Evolutionary conservation across 176 grass and related monocot genomes (phyloP).

Genomic region (Oryza rufipogon): DNA sequence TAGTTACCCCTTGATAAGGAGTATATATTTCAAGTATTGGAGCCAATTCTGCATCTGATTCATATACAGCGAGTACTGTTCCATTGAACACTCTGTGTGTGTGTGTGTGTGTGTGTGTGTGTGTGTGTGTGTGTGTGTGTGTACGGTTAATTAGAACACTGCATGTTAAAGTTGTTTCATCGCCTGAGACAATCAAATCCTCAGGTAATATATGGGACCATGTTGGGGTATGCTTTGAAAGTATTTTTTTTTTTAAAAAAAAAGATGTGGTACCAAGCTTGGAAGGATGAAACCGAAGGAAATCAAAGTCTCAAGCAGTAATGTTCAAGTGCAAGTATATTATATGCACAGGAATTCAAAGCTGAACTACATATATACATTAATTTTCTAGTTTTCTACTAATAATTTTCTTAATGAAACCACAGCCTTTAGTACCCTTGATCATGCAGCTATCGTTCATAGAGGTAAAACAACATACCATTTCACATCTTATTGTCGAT

Average conservation of each 20-base stretch:
- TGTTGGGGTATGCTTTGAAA: no score
- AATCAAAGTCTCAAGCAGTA: background rate
- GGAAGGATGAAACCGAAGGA: background rate
- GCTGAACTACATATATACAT: background rate
- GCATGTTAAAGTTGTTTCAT: no score
- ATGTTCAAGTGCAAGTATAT: background rate
- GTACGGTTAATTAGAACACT: no score
- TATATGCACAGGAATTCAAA: background rate
- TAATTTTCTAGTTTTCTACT: background rate
- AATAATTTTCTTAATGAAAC: background rate
- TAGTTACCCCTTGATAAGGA: background rate
- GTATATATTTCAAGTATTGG: no score
- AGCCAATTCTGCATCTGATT: no score
- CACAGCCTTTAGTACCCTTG: background rate
- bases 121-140: no score
- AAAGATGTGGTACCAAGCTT: background rate
- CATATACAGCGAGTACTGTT: no score
- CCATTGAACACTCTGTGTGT: no score
- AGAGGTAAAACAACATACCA: background rate
- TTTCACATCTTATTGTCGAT: background rate
- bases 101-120: no score
- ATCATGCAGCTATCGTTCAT: background rate
- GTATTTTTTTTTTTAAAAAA: no score
- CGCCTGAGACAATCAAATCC: no score
- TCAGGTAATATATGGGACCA: no score